Percentiles rank a stretch among this genome's conserved stretches.
Conservation (phyloP, 352 stramenopile species). For the Globisporangium rhizosaccharum region DNA sequence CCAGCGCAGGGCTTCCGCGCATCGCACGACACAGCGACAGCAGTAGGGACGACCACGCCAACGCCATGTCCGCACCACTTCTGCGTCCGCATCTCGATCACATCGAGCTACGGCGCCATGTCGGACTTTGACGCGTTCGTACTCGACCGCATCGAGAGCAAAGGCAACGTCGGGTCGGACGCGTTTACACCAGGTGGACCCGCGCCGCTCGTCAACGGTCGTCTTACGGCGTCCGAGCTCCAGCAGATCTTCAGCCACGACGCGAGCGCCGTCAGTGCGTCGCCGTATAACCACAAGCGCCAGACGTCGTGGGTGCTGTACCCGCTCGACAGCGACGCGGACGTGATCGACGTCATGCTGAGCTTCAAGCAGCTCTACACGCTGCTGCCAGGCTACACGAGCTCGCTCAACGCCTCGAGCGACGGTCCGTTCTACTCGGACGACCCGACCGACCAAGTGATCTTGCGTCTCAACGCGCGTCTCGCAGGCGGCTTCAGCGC, state of each 20-base stretch:
- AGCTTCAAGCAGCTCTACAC: slow-evolving; percentile 63
- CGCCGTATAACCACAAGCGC: no score
- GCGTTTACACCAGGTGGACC: no score
- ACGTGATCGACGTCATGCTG: slow-evolving; percentile 31
- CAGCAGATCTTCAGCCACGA: no score
- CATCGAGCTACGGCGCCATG: slow-evolving; percentile 43
- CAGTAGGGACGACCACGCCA: no score
- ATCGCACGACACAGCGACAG: no score
- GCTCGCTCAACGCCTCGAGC: slow-evolving; percentile 3
- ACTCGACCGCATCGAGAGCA: slow-evolving; percentile 35
- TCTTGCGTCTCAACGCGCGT: slow-evolving; percentile 23
- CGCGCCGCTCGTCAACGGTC: no score
- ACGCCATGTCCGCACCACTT: slow-evolving; percentile 3
- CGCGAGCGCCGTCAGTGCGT: no score
- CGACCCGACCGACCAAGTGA: slow-evolving; percentile 33
- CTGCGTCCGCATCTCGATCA: slow-evolving; percentile 32
- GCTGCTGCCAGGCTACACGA: slow-evolving; percentile 31
- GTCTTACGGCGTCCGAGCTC: no score
- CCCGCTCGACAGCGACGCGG: no score
- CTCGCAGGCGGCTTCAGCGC: slow-evolving; percentile 9
- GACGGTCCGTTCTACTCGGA: slow-evolving; percentile 32
- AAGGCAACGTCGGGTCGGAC: slow-evolving; percentile 2
- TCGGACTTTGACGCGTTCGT: slow-evolving; percentile 46
- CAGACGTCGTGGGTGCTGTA: no score
- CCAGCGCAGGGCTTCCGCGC: background rate